These are phyloP conservation scores for Aurinia saxatilis DNA, from an alignment of 345 rosid species.

Conservation along the genomic window DNA sequence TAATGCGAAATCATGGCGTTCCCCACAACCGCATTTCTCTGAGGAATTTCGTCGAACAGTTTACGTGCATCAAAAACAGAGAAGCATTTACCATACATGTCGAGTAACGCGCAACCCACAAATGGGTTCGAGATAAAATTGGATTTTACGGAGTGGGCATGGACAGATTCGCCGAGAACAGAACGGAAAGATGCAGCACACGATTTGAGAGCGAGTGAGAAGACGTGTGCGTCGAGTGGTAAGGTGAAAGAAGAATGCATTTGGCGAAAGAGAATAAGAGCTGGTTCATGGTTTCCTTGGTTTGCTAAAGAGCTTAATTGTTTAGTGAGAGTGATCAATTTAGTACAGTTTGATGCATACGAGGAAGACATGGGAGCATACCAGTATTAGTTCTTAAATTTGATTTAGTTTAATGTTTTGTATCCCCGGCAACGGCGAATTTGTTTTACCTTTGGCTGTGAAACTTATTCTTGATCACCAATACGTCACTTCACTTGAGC, in stretches of 20 bases:
- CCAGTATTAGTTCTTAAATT: no score
- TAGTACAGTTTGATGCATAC: constrained; percentile 25
- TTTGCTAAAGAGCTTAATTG: constrained; percentile 40
- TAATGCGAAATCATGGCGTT: constrained; percentile 50
- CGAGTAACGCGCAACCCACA: constrained; percentile 43
- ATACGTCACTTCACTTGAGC: no score
- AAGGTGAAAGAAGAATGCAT: constrained; percentile 40
- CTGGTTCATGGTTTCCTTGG: constrained; percentile 42
- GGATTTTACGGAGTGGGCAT: constrained; percentile 36
- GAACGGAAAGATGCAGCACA: constrained; percentile 44
- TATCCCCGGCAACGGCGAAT: constrained; percentile 83
- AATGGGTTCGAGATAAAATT: constrained; percentile 41
- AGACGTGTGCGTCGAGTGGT: constrained; percentile 51
- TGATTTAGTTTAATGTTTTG: no score
- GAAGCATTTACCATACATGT: constrained; percentile 47
- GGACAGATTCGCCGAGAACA: constrained; percentile 37
- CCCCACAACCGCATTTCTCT: constrained; percentile 46
- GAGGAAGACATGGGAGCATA: constrained; percentile 22
- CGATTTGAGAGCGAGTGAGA: constrained; percentile 56
- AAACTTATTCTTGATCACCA: no score
- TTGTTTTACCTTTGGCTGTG: neutral
- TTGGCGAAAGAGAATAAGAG: constrained; percentile 43
- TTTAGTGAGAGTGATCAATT: constrained; percentile 43
- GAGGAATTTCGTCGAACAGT: constrained; percentile 57
- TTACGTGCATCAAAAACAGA: constrained; percentile 40